A percentile compares a stretch with the other conserved stretches of the same genome.
These are phyloP conservation scores for Talaromyces proteolyticus DNA, from an alignment of 495 filamentous ascomycete species.

Conservation along the genomic window DNA sequence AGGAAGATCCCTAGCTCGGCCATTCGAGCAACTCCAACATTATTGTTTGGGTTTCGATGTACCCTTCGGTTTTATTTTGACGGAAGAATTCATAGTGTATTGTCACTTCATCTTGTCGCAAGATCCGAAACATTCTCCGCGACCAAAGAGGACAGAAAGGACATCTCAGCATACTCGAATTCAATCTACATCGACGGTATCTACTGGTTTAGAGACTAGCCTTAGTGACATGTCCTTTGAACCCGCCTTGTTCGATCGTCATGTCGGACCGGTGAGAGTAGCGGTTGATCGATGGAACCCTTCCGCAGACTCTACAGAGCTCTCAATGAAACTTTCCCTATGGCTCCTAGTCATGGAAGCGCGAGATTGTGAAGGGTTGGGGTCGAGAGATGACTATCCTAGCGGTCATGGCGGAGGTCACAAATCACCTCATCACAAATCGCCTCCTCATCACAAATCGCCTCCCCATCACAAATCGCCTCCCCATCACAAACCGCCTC, in stretches of 20 bases:
- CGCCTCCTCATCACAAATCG: no score
- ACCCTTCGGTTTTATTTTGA: not conserved
- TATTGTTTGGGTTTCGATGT: not conserved
- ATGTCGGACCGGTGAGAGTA: not conserved
- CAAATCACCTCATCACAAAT: no score
- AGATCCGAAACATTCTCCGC: not conserved
- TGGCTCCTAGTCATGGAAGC: not conserved
- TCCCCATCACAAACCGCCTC: no score
- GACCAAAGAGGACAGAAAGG: not conserved
- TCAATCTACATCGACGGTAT: not conserved
- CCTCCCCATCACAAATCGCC: no score
- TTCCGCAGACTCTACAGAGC: not conserved
- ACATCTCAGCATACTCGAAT: not conserved
- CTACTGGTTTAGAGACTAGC: not conserved
- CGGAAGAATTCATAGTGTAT: not conserved
- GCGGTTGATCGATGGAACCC: not conserved
- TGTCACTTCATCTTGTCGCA: not conserved
- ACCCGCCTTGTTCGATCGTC: not conserved
- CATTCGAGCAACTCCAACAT: not conserved
- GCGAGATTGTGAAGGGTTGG: not conserved
- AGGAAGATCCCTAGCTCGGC: not conserved
- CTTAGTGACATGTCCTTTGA: constrained; percentile 1
- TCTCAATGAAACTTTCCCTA: not conserved
- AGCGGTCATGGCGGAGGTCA: no score
- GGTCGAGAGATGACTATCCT: no score